Percentiles rank a stretch among this genome's conserved stretches.
These are phyloP conservation scores for Ophiostoma pallidulum DNA, from an alignment of 2,329 filamentous ascomycete species.

Conservation along the genomic window DNA sequence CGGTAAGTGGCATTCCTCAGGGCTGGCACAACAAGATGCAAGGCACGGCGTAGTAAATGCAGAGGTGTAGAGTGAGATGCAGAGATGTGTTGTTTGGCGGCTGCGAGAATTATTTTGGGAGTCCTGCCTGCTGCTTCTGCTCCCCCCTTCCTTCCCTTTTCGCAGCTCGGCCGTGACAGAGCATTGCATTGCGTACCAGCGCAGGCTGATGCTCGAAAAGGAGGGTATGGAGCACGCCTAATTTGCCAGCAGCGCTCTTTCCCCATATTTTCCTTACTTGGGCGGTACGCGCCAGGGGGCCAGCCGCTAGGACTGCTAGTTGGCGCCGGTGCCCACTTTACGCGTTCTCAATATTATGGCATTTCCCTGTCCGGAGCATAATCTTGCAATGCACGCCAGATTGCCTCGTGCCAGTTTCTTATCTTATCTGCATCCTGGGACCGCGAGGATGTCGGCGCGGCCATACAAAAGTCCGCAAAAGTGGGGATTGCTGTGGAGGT, in stretches of 20 bases:
- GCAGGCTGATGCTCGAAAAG: conserved; percentile 10
- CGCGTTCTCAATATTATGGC: too few species aligned
- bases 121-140: not conserved
- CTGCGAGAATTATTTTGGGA: not conserved
- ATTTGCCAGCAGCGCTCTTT: conserved; percentile 7
- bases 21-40: not conserved
- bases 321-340: conserved; percentile 12
- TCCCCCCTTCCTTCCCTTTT: not conserved
- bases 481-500: not conserved
- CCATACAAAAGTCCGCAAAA: conserved; percentile 10
- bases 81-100: too few species aligned
- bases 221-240: conserved; percentile 3
- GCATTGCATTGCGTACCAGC: too few species aligned
- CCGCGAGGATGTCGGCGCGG: conserved; percentile 7
- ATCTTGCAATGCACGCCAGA: too few species aligned
- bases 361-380: not conserved
- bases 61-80: not conserved
- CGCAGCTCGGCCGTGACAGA: too few species aligned
- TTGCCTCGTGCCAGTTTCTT: too few species aligned
- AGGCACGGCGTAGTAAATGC: not conserved
- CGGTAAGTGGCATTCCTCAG: conserved; percentile 5
- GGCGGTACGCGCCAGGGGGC: conserved; percentile 14
- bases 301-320: too few species aligned
- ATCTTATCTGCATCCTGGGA: conserved; percentile 10
- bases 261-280: conserved; percentile 7